A percentile compares a stretch with the other conserved stretches of the same genome.
Evolutionary conservation across 192 early-diverging fungal genomes (phyloP).

Genomic region (Podila minutissima): DNA sequence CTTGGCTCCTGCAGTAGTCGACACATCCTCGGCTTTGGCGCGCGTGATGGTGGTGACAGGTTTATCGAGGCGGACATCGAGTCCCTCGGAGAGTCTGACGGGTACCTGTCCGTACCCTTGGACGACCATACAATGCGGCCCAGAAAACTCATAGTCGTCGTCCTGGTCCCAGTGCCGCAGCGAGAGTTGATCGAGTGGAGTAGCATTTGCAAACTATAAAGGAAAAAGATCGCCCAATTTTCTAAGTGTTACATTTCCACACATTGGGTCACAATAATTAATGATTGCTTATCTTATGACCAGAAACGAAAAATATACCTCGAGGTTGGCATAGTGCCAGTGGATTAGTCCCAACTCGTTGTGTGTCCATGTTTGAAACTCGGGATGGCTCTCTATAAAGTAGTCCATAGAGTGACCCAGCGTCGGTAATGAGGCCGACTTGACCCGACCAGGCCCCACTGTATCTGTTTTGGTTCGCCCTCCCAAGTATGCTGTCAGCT

Average conservation of each 20-base stretch:
- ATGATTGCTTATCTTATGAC: too few species aligned
- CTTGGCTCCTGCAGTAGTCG: not conserved
- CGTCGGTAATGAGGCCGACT: slow-evolving; percentile 22
- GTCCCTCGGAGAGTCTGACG: slow-evolving; percentile 32
- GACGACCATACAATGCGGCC: slow-evolving; percentile 42
- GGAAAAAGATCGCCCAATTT: not conserved
- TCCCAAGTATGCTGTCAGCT: slow-evolving; percentile 6
- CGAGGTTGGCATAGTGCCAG: slow-evolving; percentile 59
- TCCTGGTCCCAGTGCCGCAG: slow-evolving; percentile 57
- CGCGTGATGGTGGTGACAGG: slow-evolving; percentile 35
- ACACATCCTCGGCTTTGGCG: not conserved
- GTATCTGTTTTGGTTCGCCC: slow-evolving; percentile 4
- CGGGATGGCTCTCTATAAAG: slow-evolving; percentile 53
- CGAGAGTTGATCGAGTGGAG: slow-evolving; percentile 44
- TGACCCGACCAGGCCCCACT: slow-evolving; percentile 8
- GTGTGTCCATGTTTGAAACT: slow-evolving; percentile 23
- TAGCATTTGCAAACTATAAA: slow-evolving; percentile 55
- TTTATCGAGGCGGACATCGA: slow-evolving; percentile 45
- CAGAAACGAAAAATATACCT: slow-evolving; percentile 16
- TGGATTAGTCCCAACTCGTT: slow-evolving; percentile 54
- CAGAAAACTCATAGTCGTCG: slow-evolving; percentile 55
- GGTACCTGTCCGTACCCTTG: slow-evolving; percentile 53
- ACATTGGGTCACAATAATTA: not conserved
- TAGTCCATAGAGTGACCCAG: slow-evolving; percentile 57
- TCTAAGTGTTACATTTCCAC: not conserved